phyloP scores from a whole-genome alignment of 1,284 basidiomycete species.

The Cerrena zonata region DNA sequence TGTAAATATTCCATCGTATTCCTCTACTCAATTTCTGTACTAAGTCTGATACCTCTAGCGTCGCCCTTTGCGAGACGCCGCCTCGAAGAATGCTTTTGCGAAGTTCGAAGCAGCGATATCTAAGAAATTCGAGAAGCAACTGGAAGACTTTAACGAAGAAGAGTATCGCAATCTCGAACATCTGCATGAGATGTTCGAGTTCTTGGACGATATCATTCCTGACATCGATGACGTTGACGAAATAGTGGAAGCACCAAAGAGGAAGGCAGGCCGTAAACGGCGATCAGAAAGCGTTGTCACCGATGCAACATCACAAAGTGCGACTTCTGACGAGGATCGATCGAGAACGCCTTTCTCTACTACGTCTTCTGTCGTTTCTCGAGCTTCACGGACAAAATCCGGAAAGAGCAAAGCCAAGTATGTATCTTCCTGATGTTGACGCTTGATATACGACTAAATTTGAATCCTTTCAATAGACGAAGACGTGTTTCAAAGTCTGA shows the following conservation, averaged over 20 bases:
- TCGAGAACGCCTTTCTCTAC: constrained; percentile 18
- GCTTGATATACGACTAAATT: background rate
- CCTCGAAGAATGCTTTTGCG: constrained; percentile 64
- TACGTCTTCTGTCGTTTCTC: constrained; percentile 15
- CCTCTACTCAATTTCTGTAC: background rate
- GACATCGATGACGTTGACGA: constrained; percentile 48
- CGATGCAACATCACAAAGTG: constrained; percentile 20
- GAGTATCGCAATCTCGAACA: constrained; percentile 57
- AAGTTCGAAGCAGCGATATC: constrained; percentile 59
- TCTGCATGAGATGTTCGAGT: constrained; percentile 58
- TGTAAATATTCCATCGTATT: constrained; percentile 37
- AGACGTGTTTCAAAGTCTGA: constrained; percentile 39
- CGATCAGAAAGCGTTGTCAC: constrained; percentile 33
- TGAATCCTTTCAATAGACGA: constrained; percentile 18
- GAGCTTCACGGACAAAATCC: constrained; percentile 17
- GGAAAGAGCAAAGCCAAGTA: constrained; percentile 30
- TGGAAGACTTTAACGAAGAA: constrained; percentile 66
- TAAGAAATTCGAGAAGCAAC: constrained; percentile 53
- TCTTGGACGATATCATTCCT: constrained; percentile 52
- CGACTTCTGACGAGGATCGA: constrained; percentile 25
- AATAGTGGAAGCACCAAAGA: constrained; percentile 33
- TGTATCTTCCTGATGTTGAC: constrained; percentile 11
- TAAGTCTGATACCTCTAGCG: constrained; percentile 40
- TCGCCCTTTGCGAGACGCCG: constrained; percentile 65
- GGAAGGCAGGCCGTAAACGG: constrained; percentile 33